Percentiles rank a stretch among this genome's conserved stretches.
Evolutionary conservation across 2,329 filamentous ascomycete genomes (phyloP).

Genomic region (Sclerotinia minor): DNA sequence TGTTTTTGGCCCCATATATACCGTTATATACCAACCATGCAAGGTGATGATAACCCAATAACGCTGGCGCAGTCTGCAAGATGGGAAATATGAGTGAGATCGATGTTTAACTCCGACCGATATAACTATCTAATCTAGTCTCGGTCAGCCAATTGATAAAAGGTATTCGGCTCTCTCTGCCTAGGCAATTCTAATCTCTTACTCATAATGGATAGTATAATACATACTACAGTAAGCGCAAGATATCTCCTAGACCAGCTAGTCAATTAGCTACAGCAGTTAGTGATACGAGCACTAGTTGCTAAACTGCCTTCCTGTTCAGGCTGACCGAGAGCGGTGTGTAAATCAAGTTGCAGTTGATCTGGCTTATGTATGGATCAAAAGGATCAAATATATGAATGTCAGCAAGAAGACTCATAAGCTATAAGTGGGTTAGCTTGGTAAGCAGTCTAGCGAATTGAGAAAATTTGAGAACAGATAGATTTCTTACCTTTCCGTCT

Average conservation of each 20-base stretch:
- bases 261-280: background rate
- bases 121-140: background rate
- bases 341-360: background rate
- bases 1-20: background rate
- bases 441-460: background rate
- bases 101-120: background rate
- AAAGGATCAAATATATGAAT: background rate
- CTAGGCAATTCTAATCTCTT: background rate
- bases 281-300: conserved; percentile 2
- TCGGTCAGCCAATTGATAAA: background rate
- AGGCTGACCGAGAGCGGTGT: conserved; percentile 25
- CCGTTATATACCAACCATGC: background rate
- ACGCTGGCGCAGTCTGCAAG: background rate
- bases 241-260: background rate
- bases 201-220: background rate
- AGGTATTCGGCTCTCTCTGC: background rate
- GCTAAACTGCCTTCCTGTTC: conserved; percentile 18
- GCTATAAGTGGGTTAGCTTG: background rate
- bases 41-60: background rate
- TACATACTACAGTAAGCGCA: background rate
- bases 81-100: background rate
- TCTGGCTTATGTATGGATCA: background rate
- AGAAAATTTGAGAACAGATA: background rate
- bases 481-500: background rate
- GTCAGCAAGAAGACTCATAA: background rate